Conservation (phyloP, 768 basidiomycete genomes). For the Paxillus involutus region DNA sequence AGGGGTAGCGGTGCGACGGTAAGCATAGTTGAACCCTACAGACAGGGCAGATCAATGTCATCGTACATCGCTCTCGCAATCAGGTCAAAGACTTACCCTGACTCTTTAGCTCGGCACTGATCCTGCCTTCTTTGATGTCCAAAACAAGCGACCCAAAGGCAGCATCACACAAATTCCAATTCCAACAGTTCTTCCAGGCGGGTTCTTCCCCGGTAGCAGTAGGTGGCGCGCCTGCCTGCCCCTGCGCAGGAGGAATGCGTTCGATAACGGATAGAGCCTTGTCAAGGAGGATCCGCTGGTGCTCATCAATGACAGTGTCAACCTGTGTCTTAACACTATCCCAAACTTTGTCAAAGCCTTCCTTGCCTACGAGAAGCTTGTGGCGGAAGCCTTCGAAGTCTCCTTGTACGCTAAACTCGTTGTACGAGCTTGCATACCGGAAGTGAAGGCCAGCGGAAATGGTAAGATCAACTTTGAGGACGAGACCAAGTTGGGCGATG, state of each 20-base stretch:
- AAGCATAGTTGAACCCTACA: slow-evolving; percentile 93
- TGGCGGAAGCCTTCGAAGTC: slow-evolving; percentile 86
- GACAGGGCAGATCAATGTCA: slow-evolving; percentile 4
- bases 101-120: slow-evolving; percentile 89
- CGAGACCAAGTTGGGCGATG: slow-evolving; percentile 84
- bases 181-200: slow-evolving; percentile 99
- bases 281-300: slow-evolving; percentile 84
- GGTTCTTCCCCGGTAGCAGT: slow-evolving; percentile 75
- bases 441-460: slow-evolving; percentile 96
- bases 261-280: slow-evolving; percentile 87
- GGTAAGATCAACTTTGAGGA: slow-evolving; percentile 92
- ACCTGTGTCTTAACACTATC: slow-evolving; percentile 91
- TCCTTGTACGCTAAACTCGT: slow-evolving; percentile 91
- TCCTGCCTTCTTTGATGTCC: slow-evolving; percentile 87
- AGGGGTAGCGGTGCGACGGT: slow-evolving; percentile 69
- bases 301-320: slow-evolving; percentile 86
- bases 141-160: slow-evolving; percentile 87
- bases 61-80: neutral
- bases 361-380: slow-evolving; percentile 78
- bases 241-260: slow-evolving; percentile 63
- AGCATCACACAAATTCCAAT: slow-evolving; percentile 97
- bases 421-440: slow-evolving; percentile 94
- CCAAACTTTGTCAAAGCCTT: slow-evolving; percentile 90
- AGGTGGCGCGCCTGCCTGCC: slow-evolving; percentile 37
- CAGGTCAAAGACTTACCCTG: slow-evolving; percentile 60